phyloP scores from a whole-genome alignment of 805 yeast genomes.

The Yamadazyma philogaea region DNA sequence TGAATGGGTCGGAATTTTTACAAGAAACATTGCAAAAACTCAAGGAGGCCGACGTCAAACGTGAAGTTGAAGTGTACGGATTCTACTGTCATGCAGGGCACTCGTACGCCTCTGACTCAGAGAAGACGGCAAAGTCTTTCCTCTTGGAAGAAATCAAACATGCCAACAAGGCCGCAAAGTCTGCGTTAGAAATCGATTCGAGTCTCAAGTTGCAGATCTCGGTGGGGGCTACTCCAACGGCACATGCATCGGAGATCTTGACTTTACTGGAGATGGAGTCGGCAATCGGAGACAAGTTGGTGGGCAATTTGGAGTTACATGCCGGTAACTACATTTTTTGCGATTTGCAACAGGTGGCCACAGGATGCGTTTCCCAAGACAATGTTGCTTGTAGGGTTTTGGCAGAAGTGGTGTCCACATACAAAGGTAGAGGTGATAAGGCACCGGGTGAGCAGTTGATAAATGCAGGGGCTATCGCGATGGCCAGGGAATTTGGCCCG shows the following conservation, averaged over 20 bases:
- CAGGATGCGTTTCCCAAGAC: conserved; percentile 57
- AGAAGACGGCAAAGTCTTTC: conserved; percentile 44
- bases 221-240: conserved; percentile 82
- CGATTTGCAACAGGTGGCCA: conserved; percentile 75
- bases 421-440: conserved; percentile 51
- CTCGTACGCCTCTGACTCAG: conserved; percentile 51
- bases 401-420: conserved; percentile 54
- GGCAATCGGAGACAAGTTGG: conserved; percentile 17
- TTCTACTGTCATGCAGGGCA: conserved; percentile 81
- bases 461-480: conserved; percentile 70
- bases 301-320: conserved; percentile 60
- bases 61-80: conserved; percentile 52
- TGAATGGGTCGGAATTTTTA: conserved; percentile 32
- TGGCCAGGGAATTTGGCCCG: conserved; percentile 63
- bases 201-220: conserved; percentile 48
- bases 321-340: conserved; percentile 79
- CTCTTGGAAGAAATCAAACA: conserved; percentile 56
- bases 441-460: conserved; percentile 59
- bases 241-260: conserved; percentile 50
- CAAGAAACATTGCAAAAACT: conserved; percentile 30
- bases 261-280: conserved; percentile 22
- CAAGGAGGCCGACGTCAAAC: conserved; percentile 19
- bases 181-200: conserved; percentile 35
- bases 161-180: conserved; percentile 52
- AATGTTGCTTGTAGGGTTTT: conserved; percentile 62